Base-by-base conservation (phyloP, 176 grass and related monocot species). In the Phyllostachys edulis region DNA sequence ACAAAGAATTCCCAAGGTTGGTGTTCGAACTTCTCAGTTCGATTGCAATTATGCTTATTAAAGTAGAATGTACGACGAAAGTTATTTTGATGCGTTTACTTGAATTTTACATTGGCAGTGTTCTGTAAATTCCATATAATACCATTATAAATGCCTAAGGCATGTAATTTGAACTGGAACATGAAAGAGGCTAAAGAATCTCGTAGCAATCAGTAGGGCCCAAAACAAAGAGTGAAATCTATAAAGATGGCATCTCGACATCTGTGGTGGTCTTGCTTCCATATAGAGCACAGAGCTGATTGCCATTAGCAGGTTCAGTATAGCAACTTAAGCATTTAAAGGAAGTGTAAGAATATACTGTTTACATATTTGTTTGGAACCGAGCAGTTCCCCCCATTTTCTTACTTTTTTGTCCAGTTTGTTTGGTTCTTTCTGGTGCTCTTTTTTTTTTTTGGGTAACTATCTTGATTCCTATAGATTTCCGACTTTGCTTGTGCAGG, bases 1-100 rank as follows among this genome's bases (percentile, higher is more conserved):
- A 80, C 87, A 91, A 80, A 66, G 70, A 65, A 86, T 97, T 71
- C 94, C 87, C 34, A 72, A 97, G 89, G 91, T 96, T 83, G 68
- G 74, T 87, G 40, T 77, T 70, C 12, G 39, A 21, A 44, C 36
- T 44, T 47, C 34, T 5, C 69, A 9, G 2, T 24, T 52, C 65
- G 6, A 21, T 76, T 82, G 34, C 32, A 73, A 41, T 4, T 54
- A 2, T 20, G 44, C 46, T 64, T 44, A 6, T 45, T 11, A 67
- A 55, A 76, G 13, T 27, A 44, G 36, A 52, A 21, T 8, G 45
- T 68, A 29, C 46, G 38, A 7, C 17, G 16, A 61, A 85, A 18
- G 13, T 85, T 18, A 20, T 78, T 71, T 54, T 44, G 26, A 0
- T 49, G 34, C 41, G 47, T 60, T 79, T 70, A 14, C 68, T 46